Evolutionary conservation across 805 yeast species (phyloP), one percentile per base, ranked within the genome.

Genomic region (Saccharomycopsis fibuligera): DNA sequence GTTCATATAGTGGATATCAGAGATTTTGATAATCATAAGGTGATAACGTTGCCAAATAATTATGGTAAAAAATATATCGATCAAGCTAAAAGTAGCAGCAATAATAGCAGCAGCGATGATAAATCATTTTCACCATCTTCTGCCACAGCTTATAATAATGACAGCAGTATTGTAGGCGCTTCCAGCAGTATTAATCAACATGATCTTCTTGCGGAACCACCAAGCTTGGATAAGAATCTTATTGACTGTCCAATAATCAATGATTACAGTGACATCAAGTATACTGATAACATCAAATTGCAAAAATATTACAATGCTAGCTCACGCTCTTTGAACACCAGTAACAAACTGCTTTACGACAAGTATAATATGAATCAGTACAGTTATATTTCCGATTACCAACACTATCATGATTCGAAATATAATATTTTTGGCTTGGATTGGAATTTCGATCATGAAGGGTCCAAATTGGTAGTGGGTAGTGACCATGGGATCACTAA

Each of bases 1-100:
- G 85, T 90, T 3, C 98, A 90, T 65, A 69, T 89, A 49, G 69
- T 90, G 24, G 96, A 90, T 62, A 73, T 88, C 23, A 75, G 96
- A 53, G 78, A 84, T 58, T 76, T 79, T 55, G 68, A 73, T 50
- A 80, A 84, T 56, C 91, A 86, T 60, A 91, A 85, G 62, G 88
- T 89, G 33, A 71, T 88, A 2, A 68, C 83, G 50, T 68, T 84
- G 12, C 93, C 93, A 0, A 65, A 65, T 37, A 60, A 60, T 44
- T 35, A 41, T 23, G 36, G 30, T 48, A 45, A 8, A 55, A 54
- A n/a, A 33, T 35, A 16, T 9, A 14, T 17, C 14, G 35, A 70
- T 35, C 22, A 23, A 24, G n/a, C n/a, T n/a, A n/a, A n/a, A n/a
- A n/a, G 41, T 12, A 21, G 41, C 17, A 35, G 45, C 9, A 21